Conservation (phyloP, 495 filamentous ascomycete species). For the Darksidea phi region DNA sequence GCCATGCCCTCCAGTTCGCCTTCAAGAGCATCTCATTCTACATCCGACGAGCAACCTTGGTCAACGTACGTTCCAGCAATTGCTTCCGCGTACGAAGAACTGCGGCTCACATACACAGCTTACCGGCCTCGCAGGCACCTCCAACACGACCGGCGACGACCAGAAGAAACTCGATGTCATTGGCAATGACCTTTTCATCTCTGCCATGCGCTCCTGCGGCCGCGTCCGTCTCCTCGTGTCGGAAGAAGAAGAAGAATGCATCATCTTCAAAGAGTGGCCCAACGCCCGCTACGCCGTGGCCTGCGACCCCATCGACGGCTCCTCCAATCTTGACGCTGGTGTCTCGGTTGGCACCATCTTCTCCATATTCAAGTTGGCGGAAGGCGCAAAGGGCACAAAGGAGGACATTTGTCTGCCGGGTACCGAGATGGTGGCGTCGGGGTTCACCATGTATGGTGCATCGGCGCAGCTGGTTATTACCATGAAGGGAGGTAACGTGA, state of each 20-base stretch:
- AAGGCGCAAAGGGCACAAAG: constrained; percentile 66
- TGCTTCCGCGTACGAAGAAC: not conserved
- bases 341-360: constrained; percentile 99
- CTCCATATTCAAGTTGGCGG: constrained; percentile 82
- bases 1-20: constrained; percentile 96
- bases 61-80: constrained; percentile 59
- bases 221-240: constrained; percentile 89
- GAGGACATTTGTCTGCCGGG: constrained; percentile 86
- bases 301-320: constrained; percentile 97
- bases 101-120: constrained; percentile 47
- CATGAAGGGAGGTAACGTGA: constrained; percentile 89
- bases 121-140: constrained; percentile 88
- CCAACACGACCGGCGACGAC: constrained; percentile 94
- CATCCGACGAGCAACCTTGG: constrained; percentile 94
- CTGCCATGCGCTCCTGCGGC: constrained; percentile 86
- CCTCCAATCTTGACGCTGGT: constrained; percentile 94
- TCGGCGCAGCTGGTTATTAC: constrained; percentile 95
- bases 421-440: constrained; percentile 84
- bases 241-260: constrained; percentile 91
- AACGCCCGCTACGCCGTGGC: constrained; percentile 90
- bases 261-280: constrained; percentile 77
- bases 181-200: constrained; percentile 94
- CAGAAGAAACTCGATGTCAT: constrained; percentile 99
- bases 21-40: constrained; percentile 99
- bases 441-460: constrained; percentile 99